Base-by-base conservation (phyloP, 805 yeast genomes). In the Wickerhamomyces bovis region DNA sequence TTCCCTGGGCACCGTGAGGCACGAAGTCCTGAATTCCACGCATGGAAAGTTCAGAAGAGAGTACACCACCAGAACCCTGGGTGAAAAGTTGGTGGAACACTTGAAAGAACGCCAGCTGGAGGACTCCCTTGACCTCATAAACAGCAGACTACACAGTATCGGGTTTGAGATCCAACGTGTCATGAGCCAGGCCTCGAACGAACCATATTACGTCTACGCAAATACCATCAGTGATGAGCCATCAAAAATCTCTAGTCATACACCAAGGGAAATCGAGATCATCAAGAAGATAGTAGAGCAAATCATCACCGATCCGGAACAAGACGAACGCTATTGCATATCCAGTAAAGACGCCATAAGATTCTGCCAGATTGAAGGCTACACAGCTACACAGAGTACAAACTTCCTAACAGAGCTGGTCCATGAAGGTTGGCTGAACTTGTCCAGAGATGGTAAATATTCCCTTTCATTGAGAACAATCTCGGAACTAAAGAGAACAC, bases 401-500 rank as follows among this genome's bases (percentile, higher is more conserved):
- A 47, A 43, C 1, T 67, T 78, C 23, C 52, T 79, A 10, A 63
- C 54, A 10, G 52, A 61, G 18, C 56, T 80, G 8, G 71, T 73
- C 15, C 69, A 70, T 42, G 75, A 70, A 44, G 82, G 79, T n/a
- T 80, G 84, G 84, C 60, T 80, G 9, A 70, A 67, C 49, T n/a
- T 30, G 55, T 68, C 55, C 8, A 46, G 39, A 54, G 56, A 46
- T 51, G 68, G 62, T 51, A 65, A 49, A 26, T 77, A 53, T 53
- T 66, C 57, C 43, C 64, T 61, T 18, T 71, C 79, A 3, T 53
- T 70, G 1, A 60, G 76, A 22, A 57, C 75, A 1, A 49, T 80
- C 8, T 63, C 74, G 12, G 87, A 81, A 52, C 62, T 81, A 39
- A 67, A 70, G 45, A 62, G 61, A 36, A 73, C 68, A 51, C 55